These are phyloP conservation scores for Pinus taeda DNA, from an alignment of 75 land plant species.

Conservation along the genomic window DNA sequence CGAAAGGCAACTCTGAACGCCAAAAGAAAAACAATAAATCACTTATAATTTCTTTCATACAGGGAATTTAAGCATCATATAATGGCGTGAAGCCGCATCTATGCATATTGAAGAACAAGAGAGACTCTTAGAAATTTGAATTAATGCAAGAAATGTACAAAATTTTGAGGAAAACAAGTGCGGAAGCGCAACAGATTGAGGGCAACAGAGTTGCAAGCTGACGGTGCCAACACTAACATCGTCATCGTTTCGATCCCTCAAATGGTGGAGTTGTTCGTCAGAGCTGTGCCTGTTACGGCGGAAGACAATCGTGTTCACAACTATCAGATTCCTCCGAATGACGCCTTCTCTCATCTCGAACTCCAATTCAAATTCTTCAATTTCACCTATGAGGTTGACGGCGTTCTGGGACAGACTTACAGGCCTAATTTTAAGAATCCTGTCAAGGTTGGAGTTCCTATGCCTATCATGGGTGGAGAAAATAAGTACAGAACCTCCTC, in stretches of 20 bases:
- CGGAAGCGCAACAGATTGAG: too few species aligned
- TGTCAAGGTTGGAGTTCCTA: slow-evolving; percentile 40
- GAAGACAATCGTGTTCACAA: slow-evolving; percentile 53
- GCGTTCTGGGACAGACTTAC: slow-evolving; percentile 54
- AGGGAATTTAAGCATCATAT: too few species aligned
- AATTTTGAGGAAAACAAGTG: too few species aligned
- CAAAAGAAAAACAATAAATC: too few species aligned
- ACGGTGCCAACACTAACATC: slow-evolving; percentile 38
- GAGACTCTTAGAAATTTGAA: too few species aligned
- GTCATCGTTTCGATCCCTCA: slow-evolving; percentile 26
- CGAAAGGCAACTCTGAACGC: too few species aligned
- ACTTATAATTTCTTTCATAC: too few species aligned
- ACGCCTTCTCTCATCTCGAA: slow-evolving; percentile 55
- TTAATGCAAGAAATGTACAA: too few species aligned
- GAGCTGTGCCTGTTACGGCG: slow-evolving; percentile 40
- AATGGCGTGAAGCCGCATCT: too few species aligned
- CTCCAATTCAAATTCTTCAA: slow-evolving; percentile 48
- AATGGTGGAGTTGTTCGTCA: slow-evolving; percentile 30
- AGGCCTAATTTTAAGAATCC: slow-evolving; percentile 38
- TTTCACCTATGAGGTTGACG: slow-evolving; percentile 36
- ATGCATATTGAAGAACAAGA: too few species aligned
- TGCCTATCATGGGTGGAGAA: slow-evolving; percentile 57
- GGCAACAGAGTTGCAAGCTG: too few species aligned
- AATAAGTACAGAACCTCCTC: slow-evolving; percentile 23
- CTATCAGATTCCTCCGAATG: slow-evolving; percentile 47